Evolutionary conservation across 2,329 filamentous ascomycete genomes (phyloP), one percentile per base, ranked within the genome.

Genomic region (Colletotrichum horii): DNA sequence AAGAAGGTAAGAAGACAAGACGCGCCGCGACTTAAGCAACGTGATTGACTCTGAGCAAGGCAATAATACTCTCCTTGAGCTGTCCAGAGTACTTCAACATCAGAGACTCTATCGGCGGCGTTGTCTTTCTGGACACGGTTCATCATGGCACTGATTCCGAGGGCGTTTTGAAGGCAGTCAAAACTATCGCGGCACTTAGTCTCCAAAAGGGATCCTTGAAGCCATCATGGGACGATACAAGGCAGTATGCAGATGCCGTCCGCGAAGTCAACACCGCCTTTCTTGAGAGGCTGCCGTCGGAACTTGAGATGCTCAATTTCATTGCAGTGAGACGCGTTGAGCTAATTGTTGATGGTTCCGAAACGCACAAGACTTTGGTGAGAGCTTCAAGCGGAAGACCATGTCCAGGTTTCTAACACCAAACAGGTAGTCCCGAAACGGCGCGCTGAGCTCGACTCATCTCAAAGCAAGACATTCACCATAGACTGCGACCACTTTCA

Each of bases 111-210:
- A 38, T 75, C 11, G 61, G 61, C 2, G 78, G 79, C 7, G 58
- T 80, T 8, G 71, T 80, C 14, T 81, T 80, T 62, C 30, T 81
- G 14, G 80, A 78, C 24, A 81, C 80, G 4, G 77, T 80, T 8
- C 80, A 81, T 69, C 69, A 75, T 11, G 67, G 72, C 22, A 78
- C 60, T 19, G 76, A 79, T 43, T 79, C 79, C 0, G 78, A 79
- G 6, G 78, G 75, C 11, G 56, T 81, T 9, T 66, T 80, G 3
- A 75, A 73, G 12, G 72, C 79, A 14, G 76, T 80, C 22, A 78
- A 72, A 14, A 76, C 73, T 4, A 78, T 76, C 2, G 71, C 75
- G 3, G 66, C 77, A 11, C 48, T 76, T 1, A 66, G 70, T n/a
- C 43, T 75, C 2, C 61, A 58, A 6, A 74, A 66, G 3, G 22